A percentile compares a stretch with the other conserved stretches of the same genome.
phyloP scores from a whole-genome alignment of 176 grass and related monocot genomes.

The Cymbopogon citratus region DNA sequence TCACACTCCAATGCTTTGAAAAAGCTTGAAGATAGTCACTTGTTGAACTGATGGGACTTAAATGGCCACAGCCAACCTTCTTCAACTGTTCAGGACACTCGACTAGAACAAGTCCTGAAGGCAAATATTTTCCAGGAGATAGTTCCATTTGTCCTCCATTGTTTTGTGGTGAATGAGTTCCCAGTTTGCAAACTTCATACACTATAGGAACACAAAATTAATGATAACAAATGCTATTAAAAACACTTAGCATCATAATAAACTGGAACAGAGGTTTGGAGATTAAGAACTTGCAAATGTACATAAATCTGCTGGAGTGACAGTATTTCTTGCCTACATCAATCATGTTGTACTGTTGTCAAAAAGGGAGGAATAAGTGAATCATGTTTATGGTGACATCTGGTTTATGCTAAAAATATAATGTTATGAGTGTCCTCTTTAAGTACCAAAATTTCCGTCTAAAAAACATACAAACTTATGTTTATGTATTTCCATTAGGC shows the following conservation, averaged over 20 bases:
- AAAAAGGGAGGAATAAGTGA: slow-evolving; percentile 10
- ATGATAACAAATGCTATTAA: not conserved
- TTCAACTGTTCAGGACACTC: slow-evolving; percentile 91
- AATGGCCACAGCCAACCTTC: slow-evolving; percentile 52
- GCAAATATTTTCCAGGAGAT: slow-evolving; percentile 54
- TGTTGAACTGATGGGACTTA: slow-evolving; percentile 64
- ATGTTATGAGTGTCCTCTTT: not conserved
- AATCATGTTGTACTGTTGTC: not conserved
- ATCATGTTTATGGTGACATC: not conserved
- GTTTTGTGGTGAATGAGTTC: slow-evolving; percentile 68
- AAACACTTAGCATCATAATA: not conserved
- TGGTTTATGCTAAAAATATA: slow-evolving; percentile 1
- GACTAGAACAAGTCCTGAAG: slow-evolving; percentile 78
- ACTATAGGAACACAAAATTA: slow-evolving; percentile 43
- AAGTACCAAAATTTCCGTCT: not conserved
- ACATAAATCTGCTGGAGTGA: not conserved
- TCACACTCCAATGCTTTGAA: slow-evolving; percentile 84
- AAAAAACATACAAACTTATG: not conserved
- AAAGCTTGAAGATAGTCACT: slow-evolving; percentile 67
- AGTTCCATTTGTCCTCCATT: slow-evolving; percentile 66
- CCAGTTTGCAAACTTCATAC: slow-evolving; percentile 94
- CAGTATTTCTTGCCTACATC: slow-evolving; percentile 4
- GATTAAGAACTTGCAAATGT: not conserved
- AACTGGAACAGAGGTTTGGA: slow-evolving; percentile 16
- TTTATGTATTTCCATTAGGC: not conserved